These are phyloP conservation scores for Pholiota adiposa DNA, from an alignment of 1,284 basidiomycete species.

Conservation along the genomic window DNA sequence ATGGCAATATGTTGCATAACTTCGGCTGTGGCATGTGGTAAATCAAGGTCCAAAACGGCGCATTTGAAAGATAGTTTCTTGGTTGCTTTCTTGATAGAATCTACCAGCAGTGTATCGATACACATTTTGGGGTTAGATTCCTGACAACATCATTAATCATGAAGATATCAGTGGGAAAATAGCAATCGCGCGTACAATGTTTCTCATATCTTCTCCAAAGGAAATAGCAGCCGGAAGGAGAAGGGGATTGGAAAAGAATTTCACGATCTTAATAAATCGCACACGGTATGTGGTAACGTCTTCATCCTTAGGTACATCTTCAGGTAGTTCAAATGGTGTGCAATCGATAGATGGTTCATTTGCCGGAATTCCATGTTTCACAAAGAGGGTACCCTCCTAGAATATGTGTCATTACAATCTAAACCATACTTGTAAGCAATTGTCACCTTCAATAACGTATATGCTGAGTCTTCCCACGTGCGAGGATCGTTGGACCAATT, in stretches of 20 bases:
- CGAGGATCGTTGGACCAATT: constrained; percentile 29
- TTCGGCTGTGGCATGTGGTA: constrained; percentile 37
- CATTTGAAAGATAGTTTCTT: constrained; percentile 23
- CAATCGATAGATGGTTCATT: background rate
- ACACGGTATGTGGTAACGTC: constrained; percentile 39
- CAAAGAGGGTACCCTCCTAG: constrained; percentile 20
- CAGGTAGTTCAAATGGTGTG: constrained; percentile 8
- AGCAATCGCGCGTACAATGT: constrained; percentile 37
- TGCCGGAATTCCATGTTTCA: background rate
- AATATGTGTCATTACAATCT: background rate
- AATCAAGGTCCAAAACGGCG: constrained; percentile 36
- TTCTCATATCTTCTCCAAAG: constrained; percentile 48
- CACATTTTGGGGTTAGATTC: constrained; percentile 43
- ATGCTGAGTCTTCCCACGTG: constrained; percentile 40
- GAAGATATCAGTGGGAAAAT: background rate
- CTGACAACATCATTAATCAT: constrained; percentile 16
- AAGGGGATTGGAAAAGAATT: constrained; percentile 50
- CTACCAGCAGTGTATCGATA: constrained; percentile 50
- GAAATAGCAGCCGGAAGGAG: constrained; percentile 38
- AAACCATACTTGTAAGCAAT: background rate
- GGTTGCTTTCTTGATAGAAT: constrained; percentile 39
- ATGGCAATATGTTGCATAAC: constrained; percentile 42
- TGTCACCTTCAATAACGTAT: constrained; percentile 36
- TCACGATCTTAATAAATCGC: constrained; percentile 36
- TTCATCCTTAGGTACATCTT: constrained; percentile 23